These are phyloP conservation scores for Leccinum imitatum DNA, from an alignment of 768 basidiomycete genomes.

Conservation along the genomic window DNA sequence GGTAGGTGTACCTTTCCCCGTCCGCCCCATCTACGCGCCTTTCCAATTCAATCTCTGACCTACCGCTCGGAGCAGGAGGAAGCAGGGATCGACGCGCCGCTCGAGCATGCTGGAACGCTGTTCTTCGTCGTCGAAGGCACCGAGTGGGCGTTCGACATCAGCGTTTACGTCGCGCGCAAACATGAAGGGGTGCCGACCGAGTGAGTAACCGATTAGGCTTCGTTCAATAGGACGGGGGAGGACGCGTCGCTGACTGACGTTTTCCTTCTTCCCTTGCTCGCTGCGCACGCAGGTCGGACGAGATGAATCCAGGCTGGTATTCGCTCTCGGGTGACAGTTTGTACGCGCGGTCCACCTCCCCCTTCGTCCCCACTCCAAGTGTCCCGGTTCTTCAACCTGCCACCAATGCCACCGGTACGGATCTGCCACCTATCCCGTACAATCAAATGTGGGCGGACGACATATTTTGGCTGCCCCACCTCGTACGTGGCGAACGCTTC, in stretches of 20 bases:
- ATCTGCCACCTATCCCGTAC: slow-evolving; percentile 55
- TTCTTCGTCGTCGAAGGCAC: slow-evolving; percentile 57
- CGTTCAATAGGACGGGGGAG: background rate
- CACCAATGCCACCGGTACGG: background rate
- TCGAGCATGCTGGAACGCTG: slow-evolving; percentile 63
- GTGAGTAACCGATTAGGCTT: slow-evolving; percentile 40
- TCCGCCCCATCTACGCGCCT: background rate
- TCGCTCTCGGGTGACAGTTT: slow-evolving; percentile 31
- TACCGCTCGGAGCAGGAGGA: slow-evolving; percentile 60
- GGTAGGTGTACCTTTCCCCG: slow-evolving; percentile 33
- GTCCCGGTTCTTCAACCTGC: background rate
- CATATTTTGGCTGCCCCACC: slow-evolving; percentile 63
- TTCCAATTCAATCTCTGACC: background rate
- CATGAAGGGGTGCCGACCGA: slow-evolving; percentile 63
- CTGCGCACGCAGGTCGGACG: slow-evolving; percentile 61
- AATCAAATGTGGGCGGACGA: slow-evolving; percentile 62
- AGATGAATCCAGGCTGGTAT: slow-evolving; percentile 89
- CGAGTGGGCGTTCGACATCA: slow-evolving; percentile 68
- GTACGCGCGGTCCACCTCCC: slow-evolving; percentile 2
- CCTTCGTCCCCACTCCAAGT: background rate
- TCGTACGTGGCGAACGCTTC: slow-evolving; percentile 44
- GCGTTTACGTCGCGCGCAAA: slow-evolving; percentile 64
- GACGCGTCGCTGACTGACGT: background rate
- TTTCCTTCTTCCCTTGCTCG: background rate
- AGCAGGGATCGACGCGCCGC: slow-evolving; percentile 66